A percentile compares a stretch with the other conserved stretches of the same genome.
Evolutionary conservation across 441 rosid species (phyloP).

Genomic region (Adansonia gregorii): DNA sequence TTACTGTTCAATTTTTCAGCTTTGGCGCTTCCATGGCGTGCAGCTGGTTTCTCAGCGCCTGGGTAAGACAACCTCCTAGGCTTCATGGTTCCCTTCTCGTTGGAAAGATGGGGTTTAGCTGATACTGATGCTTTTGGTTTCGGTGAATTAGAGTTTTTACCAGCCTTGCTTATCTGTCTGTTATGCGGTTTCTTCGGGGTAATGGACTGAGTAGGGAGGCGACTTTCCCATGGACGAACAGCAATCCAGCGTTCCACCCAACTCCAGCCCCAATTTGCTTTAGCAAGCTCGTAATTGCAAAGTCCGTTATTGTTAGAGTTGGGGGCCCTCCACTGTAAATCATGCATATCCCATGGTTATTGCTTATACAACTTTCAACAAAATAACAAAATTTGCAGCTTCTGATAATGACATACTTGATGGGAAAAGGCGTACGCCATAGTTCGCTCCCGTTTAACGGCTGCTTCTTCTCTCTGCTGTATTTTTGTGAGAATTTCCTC

Average conservation of each 20-base stretch:
- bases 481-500: conserved; percentile 76
- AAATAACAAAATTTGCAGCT: background rate
- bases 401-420: conserved; percentile 53
- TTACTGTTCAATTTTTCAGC: conserved; percentile 33
- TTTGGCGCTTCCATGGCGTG: conserved; percentile 30
- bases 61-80: conserved; percentile 73
- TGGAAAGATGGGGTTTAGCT: conserved; percentile 40
- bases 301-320: conserved; percentile 57
- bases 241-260: conserved; percentile 95
- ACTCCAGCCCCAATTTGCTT: conserved; percentile 94
- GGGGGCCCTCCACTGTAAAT: conserved; percentile 74
- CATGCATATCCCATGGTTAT: conserved; percentile 22
- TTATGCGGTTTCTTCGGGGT: conserved; percentile 61
- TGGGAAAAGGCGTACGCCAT: conserved; percentile 97
- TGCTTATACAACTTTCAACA: background rate
- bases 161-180: conserved; percentile 46
- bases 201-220: conserved; percentile 45
- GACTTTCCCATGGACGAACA: conserved; percentile 90
- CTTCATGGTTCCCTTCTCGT: conserved; percentile 44
- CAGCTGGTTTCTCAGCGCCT: conserved; percentile 46
- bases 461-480: conserved; percentile 86
- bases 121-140: conserved; percentile 45
- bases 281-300: conserved; percentile 59
- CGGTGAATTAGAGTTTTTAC: conserved; percentile 47
- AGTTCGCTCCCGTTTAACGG: conserved; percentile 81